Conservation (phyloP, 2,329 filamentous ascomycete species). For the Stachybotrys elegans region DNA sequence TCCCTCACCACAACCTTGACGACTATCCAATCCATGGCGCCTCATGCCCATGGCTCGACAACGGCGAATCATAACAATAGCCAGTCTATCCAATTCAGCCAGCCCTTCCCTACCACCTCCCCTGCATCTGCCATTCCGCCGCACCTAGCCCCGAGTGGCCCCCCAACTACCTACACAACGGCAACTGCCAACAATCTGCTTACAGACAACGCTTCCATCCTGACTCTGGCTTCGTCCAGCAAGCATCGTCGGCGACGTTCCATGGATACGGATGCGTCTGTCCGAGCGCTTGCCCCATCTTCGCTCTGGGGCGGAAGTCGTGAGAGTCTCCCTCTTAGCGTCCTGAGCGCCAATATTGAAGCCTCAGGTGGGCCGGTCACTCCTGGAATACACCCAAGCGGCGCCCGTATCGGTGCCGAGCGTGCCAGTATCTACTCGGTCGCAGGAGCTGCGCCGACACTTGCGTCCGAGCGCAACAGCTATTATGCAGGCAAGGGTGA, state of each 20-base stretch:
- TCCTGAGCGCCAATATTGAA: constrained; percentile 68
- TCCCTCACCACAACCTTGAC: constrained; percentile 81
- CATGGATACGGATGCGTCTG: constrained; percentile 80
- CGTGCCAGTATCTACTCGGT: constrained; percentile 79
- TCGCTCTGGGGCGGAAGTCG: constrained; percentile 78
- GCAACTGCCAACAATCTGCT: constrained; percentile 78
- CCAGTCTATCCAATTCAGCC: constrained; percentile 56
- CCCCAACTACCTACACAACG: constrained; percentile 68
- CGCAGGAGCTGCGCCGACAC: constrained; percentile 59
- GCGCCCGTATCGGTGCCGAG: constrained; percentile 45
- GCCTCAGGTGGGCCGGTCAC: constrained; percentile 37
- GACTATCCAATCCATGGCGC: constrained; percentile 72
- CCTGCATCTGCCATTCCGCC: constrained; percentile 68
- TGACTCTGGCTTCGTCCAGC: constrained; percentile 78
- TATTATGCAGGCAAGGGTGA: constrained; percentile 69
- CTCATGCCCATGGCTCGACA: constrained; percentile 39
- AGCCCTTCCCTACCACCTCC: constrained; percentile 59
- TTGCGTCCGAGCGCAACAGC: constrained; percentile 74
- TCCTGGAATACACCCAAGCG: constrained; percentile 49
- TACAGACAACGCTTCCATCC: constrained; percentile 79
- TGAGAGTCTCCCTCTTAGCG: constrained; percentile 73
- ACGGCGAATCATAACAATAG: constrained; percentile 31
- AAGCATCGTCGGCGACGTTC: constrained; percentile 73
- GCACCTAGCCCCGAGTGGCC: constrained; percentile 54
- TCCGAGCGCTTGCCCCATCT: constrained; percentile 76